Evolutionary conservation across 2,329 filamentous ascomycete species (phyloP).

Genomic region (Epichloe sylvatica): DNA sequence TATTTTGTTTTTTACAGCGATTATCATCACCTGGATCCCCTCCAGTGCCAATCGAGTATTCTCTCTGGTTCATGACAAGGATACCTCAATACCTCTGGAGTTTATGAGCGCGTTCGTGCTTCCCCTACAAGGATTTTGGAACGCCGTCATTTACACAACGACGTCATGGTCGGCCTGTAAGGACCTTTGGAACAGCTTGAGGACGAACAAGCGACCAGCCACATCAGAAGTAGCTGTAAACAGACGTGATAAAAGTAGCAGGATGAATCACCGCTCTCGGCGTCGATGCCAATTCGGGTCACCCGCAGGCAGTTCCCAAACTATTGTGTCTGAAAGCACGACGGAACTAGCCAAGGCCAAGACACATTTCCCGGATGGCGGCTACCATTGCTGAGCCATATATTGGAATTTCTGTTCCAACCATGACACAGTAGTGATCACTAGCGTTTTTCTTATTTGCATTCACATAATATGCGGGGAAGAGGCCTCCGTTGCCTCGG

Average conservation of each 20-base stretch:
- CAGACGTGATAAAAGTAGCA: constrained; percentile 4
- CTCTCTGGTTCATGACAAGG: constrained; percentile 43
- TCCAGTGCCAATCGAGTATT: constrained; percentile 68
- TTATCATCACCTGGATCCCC: constrained; percentile 57
- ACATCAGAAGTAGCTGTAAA: constrained; percentile 22
- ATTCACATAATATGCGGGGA: too few species aligned
- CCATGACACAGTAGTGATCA: too few species aligned
- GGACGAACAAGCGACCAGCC: constrained; percentile 13
- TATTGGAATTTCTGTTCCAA: not conserved
- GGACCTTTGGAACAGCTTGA: constrained; percentile 27
- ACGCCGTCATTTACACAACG: constrained; percentile 59
- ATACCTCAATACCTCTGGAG: constrained; percentile 45
- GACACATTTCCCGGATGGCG: constrained; percentile 22
- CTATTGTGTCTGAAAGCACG: constrained; percentile 36
- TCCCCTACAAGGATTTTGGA: constrained; percentile 76
- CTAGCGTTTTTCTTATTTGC: too few species aligned
- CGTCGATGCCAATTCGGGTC: constrained; percentile 18
- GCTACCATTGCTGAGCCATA: not conserved
- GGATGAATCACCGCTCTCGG: not conserved
- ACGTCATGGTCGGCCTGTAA: constrained; percentile 54
- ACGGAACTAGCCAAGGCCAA: constrained; percentile 32
- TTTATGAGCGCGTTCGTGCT: constrained; percentile 61
- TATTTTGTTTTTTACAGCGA: constrained; percentile 55
- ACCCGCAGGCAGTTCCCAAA: constrained; percentile 17
- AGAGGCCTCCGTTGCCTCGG: too few species aligned